Conservation (phyloP, 352 stramenopile species). For the Saprolegnia parasitica region DNA sequence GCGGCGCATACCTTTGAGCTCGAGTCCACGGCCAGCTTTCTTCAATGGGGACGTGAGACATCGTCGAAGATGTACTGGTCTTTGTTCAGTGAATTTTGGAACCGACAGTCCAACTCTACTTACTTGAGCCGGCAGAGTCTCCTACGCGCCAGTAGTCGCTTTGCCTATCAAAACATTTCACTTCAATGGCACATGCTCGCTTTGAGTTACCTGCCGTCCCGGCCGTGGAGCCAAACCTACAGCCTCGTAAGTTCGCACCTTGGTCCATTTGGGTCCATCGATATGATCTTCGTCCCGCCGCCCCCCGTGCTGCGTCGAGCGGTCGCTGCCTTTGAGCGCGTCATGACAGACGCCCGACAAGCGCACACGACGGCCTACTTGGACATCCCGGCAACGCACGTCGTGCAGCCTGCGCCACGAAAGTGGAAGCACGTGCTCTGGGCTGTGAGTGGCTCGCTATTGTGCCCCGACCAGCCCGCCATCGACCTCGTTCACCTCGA, state of each 20-base stretch:
- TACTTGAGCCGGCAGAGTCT: background rate
- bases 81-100: too few species aligned
- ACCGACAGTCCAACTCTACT: background rate
- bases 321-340: background rate
- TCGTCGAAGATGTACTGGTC: conserved; percentile 9
- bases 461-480: background rate
- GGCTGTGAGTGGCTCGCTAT: background rate
- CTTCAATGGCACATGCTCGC: background rate
- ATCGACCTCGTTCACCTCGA: too few species aligned
- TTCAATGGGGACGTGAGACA: background rate
- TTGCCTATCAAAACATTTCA: background rate
- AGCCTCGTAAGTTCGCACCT: too few species aligned
- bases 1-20: conserved; percentile 1
- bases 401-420: background rate
- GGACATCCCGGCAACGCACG: background rate
- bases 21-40: background rate
- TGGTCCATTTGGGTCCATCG: conserved; percentile 21
- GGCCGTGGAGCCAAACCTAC: background rate
- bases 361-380: background rate
- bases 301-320: background rate
- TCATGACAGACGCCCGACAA: background rate
- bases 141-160: background rate
- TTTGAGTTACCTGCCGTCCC: background rate
- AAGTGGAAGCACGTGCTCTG: background rate
- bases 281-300: conserved; percentile 1